Evolutionary conservation across 2,329 filamentous ascomycete species (phyloP), one percentile per base, ranked within the genome.

Genomic region (Penicillium aurantiogriseum): DNA sequence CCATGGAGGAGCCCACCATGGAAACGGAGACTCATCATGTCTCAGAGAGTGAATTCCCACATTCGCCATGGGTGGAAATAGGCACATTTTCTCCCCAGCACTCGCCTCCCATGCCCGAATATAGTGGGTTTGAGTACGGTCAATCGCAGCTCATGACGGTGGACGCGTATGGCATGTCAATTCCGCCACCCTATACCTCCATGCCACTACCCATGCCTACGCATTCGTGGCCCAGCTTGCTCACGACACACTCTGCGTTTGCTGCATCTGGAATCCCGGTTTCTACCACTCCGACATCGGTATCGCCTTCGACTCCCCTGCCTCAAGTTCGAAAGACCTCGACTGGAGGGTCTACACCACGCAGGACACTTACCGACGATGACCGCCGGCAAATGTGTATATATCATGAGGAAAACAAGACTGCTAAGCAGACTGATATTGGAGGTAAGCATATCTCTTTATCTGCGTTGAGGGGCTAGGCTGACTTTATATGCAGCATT

Each of bases 401-500:
- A 70, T 97, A 93, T 74, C 90, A 93, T 67, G 89, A 94, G 71
- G 89, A 96, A 61, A 88, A 97, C 71, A 94, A 93, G 23, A 88
- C 86, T 48, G 88, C 91, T 45, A 96, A 96, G 77, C 94, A 99
- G 78, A 94, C 92, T 19, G 93, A 97, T 71, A 99, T 99, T 76
- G 94, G 94, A 77, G 84, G 88, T 90, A 80, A 74, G 84, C 47
- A 44, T n/a, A 35, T 31, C 38, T n/a, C 39, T 31, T 51, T 48
- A 29, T 40, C 36, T 29, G 21, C 17, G 46, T 23, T 35, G 15
- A 35, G 27, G 42, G 38, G 45, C 27, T 49, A 38, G 52, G 52
- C 65, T 74, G 53, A 71, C 53, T 23, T 27, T 29, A 42, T 54
- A 38, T 44, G 35, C 66, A 90, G 89, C 88, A 58, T 87, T 92